Percentiles rank a stretch among this genome's conserved stretches.
phyloP scores from a whole-genome alignment of 2,329 filamentous ascomycete genomes.

The Penicillium brevicompactum region DNA sequence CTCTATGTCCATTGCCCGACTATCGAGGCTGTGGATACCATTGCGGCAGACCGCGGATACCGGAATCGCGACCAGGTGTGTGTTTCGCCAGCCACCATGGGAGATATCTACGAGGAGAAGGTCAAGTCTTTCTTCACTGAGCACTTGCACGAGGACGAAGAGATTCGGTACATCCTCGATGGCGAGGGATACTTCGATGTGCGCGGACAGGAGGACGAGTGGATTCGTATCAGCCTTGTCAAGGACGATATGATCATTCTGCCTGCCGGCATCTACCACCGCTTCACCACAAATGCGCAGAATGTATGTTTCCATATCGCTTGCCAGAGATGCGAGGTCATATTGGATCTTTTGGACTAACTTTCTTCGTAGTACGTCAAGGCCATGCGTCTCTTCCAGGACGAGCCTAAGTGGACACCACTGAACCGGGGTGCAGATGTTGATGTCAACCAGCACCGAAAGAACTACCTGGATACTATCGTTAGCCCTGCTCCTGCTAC shows the following conservation, averaged over 20 bases:
- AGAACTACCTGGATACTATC: slow-evolving; percentile 67
- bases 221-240: slow-evolving; percentile 82
- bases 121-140: slow-evolving; percentile 93
- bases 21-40: slow-evolving; percentile 67
- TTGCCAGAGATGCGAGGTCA: neutral
- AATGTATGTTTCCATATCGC: slow-evolving; percentile 66
- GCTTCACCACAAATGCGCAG: slow-evolving; percentile 89
- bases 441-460: slow-evolving; percentile 75
- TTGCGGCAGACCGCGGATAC: slow-evolving; percentile 78
- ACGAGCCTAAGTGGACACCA: slow-evolving; percentile 97
- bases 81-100: slow-evolving; percentile 84
- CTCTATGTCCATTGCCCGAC: slow-evolving; percentile 71
- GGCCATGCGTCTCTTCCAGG: slow-evolving; percentile 95
- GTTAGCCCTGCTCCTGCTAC: slow-evolving; percentile 24
- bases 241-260: slow-evolving; percentile 91
- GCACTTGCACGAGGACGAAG: slow-evolving; percentile 97
- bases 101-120: slow-evolving; percentile 85
- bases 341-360: slow-evolving; percentile 4
- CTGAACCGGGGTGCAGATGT: slow-evolving; percentile 78
- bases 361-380: slow-evolving; percentile 74
- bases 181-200: slow-evolving; percentile 95
- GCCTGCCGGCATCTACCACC: slow-evolving; percentile 93
- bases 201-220: slow-evolving; percentile 76
- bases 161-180: slow-evolving; percentile 91
- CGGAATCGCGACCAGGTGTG: slow-evolving; percentile 93